Evolutionary conservation across 495 filamentous ascomycete genomes (phyloP).

Genomic region (Talaromyces thailandensis): DNA sequence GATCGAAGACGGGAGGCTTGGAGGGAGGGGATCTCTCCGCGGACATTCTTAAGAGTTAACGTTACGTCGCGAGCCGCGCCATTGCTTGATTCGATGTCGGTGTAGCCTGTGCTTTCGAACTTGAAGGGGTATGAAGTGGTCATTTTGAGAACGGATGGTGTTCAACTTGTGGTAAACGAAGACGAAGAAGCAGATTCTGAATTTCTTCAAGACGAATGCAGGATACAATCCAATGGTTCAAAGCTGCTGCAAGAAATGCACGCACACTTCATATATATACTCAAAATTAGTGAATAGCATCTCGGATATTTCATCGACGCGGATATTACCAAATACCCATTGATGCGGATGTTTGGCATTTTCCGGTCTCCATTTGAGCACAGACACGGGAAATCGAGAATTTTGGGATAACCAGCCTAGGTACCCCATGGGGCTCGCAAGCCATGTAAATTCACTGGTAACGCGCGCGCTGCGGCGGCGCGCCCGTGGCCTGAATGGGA

Average conservation of each 20-base stretch:
- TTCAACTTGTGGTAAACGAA: slow-evolving; percentile 9
- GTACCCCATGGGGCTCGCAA: neutral
- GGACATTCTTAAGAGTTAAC: slow-evolving; percentile 15
- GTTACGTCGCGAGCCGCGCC: slow-evolving; percentile 4
- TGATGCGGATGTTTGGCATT: neutral
- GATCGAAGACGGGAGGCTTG: slow-evolving; percentile 26
- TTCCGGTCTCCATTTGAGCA: neutral
- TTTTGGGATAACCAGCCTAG: neutral
- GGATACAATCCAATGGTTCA: neutral
- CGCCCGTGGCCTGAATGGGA: too few relatives aligned
- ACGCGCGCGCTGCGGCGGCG: too few relatives aligned
- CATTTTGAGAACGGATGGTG: slow-evolving; percentile 9
- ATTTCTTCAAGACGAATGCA: slow-evolving; percentile 11
- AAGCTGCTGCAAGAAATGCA: neutral
- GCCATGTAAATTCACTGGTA: neutral
- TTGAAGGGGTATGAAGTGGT: slow-evolving; percentile 6
- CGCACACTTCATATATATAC: neutral
- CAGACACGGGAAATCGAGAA: neutral
- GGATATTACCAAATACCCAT: neutral
- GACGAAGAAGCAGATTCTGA: slow-evolving; percentile 21
- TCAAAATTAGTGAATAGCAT: neutral
- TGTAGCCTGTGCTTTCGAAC: neutral
- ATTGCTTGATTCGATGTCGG: neutral
- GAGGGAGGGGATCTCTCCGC: slow-evolving; percentile 20
- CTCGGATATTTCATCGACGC: slow-evolving; percentile 1